Evolutionary conservation across 2,329 filamentous ascomycete genomes (phyloP).

Genomic region (Talaromyces sp.): DNA sequence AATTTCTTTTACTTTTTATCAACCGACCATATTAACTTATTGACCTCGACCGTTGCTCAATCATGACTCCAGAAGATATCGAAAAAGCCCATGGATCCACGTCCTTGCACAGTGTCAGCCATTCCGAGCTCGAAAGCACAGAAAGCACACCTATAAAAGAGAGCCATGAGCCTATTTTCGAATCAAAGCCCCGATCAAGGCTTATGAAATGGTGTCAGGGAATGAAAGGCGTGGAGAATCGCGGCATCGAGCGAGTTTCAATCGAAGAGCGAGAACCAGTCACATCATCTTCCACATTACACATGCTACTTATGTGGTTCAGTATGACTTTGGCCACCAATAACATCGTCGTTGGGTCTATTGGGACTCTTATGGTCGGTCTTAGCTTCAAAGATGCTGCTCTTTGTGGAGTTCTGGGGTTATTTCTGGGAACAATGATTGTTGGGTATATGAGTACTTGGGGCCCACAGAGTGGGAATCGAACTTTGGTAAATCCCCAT

Average conservation of each 20-base stretch:
- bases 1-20: not conserved
- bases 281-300: conserved; percentile 28
- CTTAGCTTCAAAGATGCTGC: conserved; percentile 46
- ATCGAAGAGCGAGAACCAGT: conserved; percentile 31
- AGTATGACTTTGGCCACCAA: conserved; percentile 45
- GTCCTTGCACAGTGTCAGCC: conserved; percentile 27
- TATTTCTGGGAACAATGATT: conserved; percentile 35
- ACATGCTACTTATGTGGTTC: conserved; percentile 43
- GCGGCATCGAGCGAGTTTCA: conserved; percentile 32
- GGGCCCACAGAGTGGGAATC: conserved; percentile 46
- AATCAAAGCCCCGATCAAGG: conserved; percentile 13
- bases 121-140: conserved; percentile 24
- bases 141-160: conserved; percentile 18
- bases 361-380: conserved; percentile 43
- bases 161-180: conserved; percentile 11
- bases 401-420: conserved; percentile 42
- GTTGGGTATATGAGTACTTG: conserved; percentile 48
- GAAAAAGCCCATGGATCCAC: conserved; percentile 30
- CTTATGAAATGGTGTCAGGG: conserved; percentile 27
- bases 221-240: conserved; percentile 30
- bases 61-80: conserved; percentile 24
- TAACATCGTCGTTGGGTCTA: conserved; percentile 47
- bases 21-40: not conserved
- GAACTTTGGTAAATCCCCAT: conserved; percentile 41
- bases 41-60: not conserved